Conservation (phyloP, 176 grass and related monocot species). For the Avena eriantha region DNA sequence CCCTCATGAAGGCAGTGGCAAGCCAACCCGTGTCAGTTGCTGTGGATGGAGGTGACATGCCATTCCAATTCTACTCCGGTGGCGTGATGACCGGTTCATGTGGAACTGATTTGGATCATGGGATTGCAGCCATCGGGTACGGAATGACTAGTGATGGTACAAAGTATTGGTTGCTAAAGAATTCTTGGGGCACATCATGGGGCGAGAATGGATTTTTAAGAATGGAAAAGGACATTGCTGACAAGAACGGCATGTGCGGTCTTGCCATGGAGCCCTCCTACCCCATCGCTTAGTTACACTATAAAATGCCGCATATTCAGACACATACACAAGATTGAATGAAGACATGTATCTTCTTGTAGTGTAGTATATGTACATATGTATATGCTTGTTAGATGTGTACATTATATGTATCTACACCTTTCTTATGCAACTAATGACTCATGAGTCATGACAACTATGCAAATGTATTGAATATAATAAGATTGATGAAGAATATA, state of each 20-base stretch:
- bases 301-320: background rate
- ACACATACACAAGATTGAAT: background rate
- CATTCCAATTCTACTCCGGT: constrained; percentile 25
- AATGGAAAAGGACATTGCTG: background rate
- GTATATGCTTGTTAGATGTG: background rate
- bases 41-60: background rate
- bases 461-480: background rate
- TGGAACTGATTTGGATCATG: constrained; percentile 27
- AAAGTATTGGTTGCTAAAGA: constrained; percentile 22
- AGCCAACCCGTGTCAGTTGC: too few relatives aligned
- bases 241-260: constrained; percentile 20
- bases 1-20: too few relatives aligned
- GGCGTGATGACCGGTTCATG: constrained; percentile 8
- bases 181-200: constrained; percentile 11
- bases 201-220: background rate
- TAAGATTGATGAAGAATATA: background rate
- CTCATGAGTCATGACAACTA: background rate
- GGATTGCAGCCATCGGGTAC: constrained; percentile 10
- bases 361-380: background rate
- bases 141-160: background rate
- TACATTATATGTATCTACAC: background rate
- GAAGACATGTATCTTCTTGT: background rate
- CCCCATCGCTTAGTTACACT: background rate
- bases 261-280: constrained; percentile 29
- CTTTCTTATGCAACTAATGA: background rate